Evolutionary conservation across 2,329 filamentous ascomycete genomes (phyloP), one percentile per base, ranked within the genome.

Genomic region (Colletotrichum tofieldiae): DNA sequence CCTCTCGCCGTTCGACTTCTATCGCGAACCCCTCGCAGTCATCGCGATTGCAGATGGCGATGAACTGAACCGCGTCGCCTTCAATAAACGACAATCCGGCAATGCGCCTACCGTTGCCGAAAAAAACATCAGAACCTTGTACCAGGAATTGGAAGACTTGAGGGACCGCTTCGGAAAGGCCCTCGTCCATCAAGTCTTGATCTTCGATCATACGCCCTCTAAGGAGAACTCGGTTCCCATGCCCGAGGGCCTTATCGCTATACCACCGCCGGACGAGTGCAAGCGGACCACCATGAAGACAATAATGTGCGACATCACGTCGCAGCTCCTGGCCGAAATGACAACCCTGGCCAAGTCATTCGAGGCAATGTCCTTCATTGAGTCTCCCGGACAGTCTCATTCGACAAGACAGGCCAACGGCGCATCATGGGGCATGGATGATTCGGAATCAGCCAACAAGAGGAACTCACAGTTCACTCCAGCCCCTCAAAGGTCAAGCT

Each of bases 1-100:
- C 26, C 84, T 97, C 51, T 93, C 93, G 47, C 95, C 96, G 1
- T 98, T 98, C 85, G 96, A 99, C 81, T 86, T 96, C 54, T 97
- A 94, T 81, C 90, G 95, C 77, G 94, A 97, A 80, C 93, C 94
- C 11, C 86, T 98, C 65, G 90, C 93, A 63, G 87, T 98, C 35
- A 89, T 99, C 74, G 96, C 94, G 3, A 87, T 98, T 71, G 93
- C 94, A 20, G 96, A 98, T 82, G 94, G 93, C 59, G 83, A 85
- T 51, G 94, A 97, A 81, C 86, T 94, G 35, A 83, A 86, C 71
- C 86, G 86, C 72, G 80, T 83, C 5, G 82, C 84, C 54, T 89
- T 90, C 74, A 88, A 84, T 81, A 89, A 87, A 77, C 84, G 88
- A 52, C 84, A 86, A 63, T 91, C 89, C 16, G 80, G 83, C 12